Percentiles rank a stretch among this genome's conserved stretches.
These are phyloP conservation scores for Meyerozyma carpophila DNA, from an alignment of 1,139 yeast species.

Conservation along the genomic window DNA sequence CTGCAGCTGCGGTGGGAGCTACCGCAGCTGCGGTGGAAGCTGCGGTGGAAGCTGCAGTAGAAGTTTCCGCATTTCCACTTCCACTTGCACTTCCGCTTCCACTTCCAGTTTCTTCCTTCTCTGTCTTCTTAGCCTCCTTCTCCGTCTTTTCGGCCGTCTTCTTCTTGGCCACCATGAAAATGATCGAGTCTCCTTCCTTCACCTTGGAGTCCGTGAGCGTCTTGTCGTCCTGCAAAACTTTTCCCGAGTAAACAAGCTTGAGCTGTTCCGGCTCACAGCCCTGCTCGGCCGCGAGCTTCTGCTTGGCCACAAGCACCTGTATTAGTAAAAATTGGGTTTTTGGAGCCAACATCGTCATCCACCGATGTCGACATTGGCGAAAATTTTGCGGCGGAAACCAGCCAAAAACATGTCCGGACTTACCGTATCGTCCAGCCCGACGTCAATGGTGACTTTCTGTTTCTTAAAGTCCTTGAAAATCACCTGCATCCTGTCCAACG, in stretches of 20 bases:
- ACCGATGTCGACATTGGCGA: neutral
- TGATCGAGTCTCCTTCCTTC: conserved; percentile 86
- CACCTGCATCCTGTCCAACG: conserved; percentile 56
- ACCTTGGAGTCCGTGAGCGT: conserved; percentile 67
- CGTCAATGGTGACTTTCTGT: conserved; percentile 76
- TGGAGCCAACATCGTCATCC: neutral
- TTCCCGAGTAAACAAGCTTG: conserved; percentile 89
- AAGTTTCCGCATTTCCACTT: neutral
- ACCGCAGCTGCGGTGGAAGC: conserved; percentile 13
- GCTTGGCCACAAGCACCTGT: conserved; percentile 65
- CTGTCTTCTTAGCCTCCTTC: conserved; percentile 8
- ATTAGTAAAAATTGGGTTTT: conserved; percentile 9
- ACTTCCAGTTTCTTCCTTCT: neutral
- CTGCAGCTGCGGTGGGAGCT: conserved; percentile 12
- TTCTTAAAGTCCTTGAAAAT: conserved; percentile 90
- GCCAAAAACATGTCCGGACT: conserved; percentile 16
- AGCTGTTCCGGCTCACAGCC: conserved; percentile 71
- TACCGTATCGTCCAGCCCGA: conserved; percentile 66
- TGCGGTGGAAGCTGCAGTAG: conserved; percentile 6
- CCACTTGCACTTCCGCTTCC: neutral
- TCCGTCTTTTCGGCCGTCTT: conserved; percentile 9
- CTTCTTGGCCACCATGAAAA: conserved; percentile 72
- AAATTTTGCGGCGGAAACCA: neutral
- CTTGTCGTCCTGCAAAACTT: conserved; percentile 81
- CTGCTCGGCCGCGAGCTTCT: conserved; percentile 62